Evolutionary conservation across 352 stramenopile species (phyloP).

Genomic region (Globisporangium acanthophoron): DNA sequence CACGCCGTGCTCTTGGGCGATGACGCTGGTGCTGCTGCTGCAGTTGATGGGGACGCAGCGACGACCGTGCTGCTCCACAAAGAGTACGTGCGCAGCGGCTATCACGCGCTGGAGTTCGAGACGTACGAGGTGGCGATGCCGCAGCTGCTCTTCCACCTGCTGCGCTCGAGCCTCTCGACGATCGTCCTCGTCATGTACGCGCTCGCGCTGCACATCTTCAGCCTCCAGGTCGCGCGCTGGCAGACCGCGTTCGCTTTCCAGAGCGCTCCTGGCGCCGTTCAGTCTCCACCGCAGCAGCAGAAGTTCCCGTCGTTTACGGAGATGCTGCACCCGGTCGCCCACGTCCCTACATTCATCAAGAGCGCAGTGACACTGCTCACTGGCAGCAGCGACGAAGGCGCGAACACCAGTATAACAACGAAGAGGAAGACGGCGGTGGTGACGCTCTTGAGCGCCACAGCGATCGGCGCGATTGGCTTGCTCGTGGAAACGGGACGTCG

Average conservation of each 20-base stretch:
- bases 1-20: slow-evolving; percentile 35
- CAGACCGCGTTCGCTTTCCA: slow-evolving; percentile 58
- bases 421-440: not conserved
- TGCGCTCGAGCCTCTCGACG: slow-evolving; percentile 39
- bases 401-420: not conserved
- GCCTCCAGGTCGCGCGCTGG: slow-evolving; percentile 58
- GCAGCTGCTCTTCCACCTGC: slow-evolving; percentile 37
- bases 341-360: slow-evolving; percentile 30
- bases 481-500: slow-evolving; percentile 8
- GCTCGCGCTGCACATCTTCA: slow-evolving; percentile 59
- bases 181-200: slow-evolving; percentile 62
- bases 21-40: not conserved
- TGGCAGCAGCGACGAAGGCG: not conserved
- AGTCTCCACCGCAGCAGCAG: slow-evolving; percentile 13
- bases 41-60: not conserved
- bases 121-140: slow-evolving; percentile 41
- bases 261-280: not conserved
- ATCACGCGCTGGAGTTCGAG: slow-evolving; percentile 42
- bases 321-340: slow-evolving; percentile 46
- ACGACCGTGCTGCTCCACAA: slow-evolving; percentile 32
- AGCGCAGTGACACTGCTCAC: slow-evolving; percentile 3
- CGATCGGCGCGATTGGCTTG: slow-evolving; percentile 1
- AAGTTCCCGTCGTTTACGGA: slow-evolving; percentile 52
- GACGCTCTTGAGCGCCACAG: slow-evolving; percentile 1
- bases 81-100: slow-evolving; percentile 43